Percentiles rank a stretch among this genome's conserved stretches.
phyloP scores from a whole-genome alignment of 1,139 yeast species.

The Trichomonascaceae sp. region DNA sequence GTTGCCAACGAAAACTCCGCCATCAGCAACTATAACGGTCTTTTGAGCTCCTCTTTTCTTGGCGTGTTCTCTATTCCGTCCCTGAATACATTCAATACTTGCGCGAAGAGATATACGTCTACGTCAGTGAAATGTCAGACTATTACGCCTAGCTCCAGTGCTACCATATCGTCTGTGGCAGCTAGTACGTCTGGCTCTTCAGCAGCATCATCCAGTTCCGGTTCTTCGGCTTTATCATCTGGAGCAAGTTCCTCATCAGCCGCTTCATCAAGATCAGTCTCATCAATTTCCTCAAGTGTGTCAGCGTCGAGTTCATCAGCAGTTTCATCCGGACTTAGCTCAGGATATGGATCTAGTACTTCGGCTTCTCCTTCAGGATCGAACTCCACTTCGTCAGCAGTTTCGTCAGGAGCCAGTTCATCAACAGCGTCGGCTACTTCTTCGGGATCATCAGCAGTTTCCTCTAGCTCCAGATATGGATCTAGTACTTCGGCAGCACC shows the following conservation, averaged over 20 bases:
- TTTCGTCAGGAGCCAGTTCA: no score
- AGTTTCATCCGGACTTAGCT: no score
- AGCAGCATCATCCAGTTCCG: constrained; percentile 4
- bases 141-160: constrained; percentile 1
- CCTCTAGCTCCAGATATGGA: neutral
- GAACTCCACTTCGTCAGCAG: no score
- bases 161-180: neutral
- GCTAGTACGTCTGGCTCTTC: neutral
- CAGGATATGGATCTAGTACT: no score
- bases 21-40: neutral
- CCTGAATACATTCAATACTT: neutral
- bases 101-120: neutral
- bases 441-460: no score
- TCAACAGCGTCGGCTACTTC: no score
- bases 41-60: no score
- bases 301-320: neutral
- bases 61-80: neutral
- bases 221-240: constrained; percentile 6
- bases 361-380: no score
- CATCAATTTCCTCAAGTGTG: no score
- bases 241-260: constrained; percentile 9
- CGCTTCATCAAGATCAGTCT: constrained; percentile 7
- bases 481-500: neutral
- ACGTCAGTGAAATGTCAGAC: constrained; percentile 1
- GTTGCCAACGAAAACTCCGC: neutral